Base-by-base conservation (phyloP, 2,329 filamentous ascomycete species). In the Ceratocystis destructans region DNA sequence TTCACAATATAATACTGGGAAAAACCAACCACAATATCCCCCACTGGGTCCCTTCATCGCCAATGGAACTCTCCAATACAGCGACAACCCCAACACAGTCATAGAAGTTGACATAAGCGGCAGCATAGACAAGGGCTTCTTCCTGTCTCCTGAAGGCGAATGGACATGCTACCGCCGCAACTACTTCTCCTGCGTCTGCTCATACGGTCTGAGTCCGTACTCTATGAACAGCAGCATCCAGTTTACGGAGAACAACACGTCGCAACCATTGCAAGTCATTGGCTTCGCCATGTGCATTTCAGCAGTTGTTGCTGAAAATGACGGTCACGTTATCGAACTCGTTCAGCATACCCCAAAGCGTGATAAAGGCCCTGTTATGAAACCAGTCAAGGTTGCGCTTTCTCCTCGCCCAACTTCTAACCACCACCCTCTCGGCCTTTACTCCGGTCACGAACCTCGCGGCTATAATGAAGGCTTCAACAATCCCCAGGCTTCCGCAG, bases 141-240 rank as follows among this genome's bases (percentile, higher is more conserved):
- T 96, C 73, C 78, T 86, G 45, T 82, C 82, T 2, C 63, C 57
- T n/a, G 91, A 95, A 66, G 81, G 83, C 20, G 89, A 92, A 71
- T 96, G 90, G 90, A 96, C 91, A 0, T 96, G 91, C 76, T 96
- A 96, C 73, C 82, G 91, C 44, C 83, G 92, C 55, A 96, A 96
- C 74, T 96, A 96, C 76, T 94, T 96, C 73, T 87, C 89, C 0
- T 90, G 94, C 64, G 84, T 87, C 64, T 93, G 89, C 74, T 89
- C 87, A 2, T 96, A 87, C 75, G 82, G 82, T 12, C 77, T 96
- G 28, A 79, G 80, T 50, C 88, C 88, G 1, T 76, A 79, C 67
- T 77, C 76, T 64, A 75, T 77, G 1, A 76, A 74, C n/a, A 72
- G 76, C n/a, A 71, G 75, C 0, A 77, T 84, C 68, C 78, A 82